Percentiles rank a stretch among this genome's conserved stretches.
Evolutionary conservation across 2,329 filamentous ascomycete species (phyloP).

Genomic region (Sarocladiaceae sp.): DNA sequence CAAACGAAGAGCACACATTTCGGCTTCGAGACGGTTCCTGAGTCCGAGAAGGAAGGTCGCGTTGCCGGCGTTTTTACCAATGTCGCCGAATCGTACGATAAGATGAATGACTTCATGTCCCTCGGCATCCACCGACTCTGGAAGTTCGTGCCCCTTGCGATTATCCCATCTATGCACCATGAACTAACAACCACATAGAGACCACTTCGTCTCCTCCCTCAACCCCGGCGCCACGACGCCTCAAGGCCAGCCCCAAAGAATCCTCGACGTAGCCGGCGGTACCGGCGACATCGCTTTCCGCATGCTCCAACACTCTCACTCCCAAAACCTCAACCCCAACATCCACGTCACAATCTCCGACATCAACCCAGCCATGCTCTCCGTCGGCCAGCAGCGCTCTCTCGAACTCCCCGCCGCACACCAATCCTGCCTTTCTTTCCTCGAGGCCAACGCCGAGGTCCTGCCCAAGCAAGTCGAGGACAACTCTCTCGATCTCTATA

Average conservation of each 20-base stretch:
- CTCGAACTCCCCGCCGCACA: constrained; percentile 50
- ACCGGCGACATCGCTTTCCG: constrained; percentile 98
- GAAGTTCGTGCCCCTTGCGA: constrained; percentile 57
- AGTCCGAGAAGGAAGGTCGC: constrained; percentile 66
- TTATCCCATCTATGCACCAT: too few relatives aligned
- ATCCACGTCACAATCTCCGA: constrained; percentile 88
- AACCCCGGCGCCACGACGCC: constrained; percentile 68
- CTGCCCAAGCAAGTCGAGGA: constrained; percentile 60
- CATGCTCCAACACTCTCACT: constrained; percentile 85
- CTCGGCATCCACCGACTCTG: constrained; percentile 93
- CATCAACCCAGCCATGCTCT: constrained; percentile 94
- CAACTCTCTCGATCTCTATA: constrained; percentile 86
- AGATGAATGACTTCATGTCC: constrained; percentile 99
- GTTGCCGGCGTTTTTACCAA: constrained; percentile 91
- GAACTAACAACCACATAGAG: constrained; percentile 37
- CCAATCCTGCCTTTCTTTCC: constrained; percentile 62
- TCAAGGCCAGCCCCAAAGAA: constrained; percentile 51
- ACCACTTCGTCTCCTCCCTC: constrained; percentile 88
- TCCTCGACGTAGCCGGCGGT: constrained; percentile 94
- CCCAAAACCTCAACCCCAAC: constrained; percentile 67
- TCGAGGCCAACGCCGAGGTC: constrained; percentile 86
- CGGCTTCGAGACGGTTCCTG: constrained; percentile 80
- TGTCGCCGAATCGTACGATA: constrained; percentile 90
- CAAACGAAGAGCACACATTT: constrained; percentile 63
- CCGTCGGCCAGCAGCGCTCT: constrained; percentile 78